phyloP scores from a whole-genome alignment of 371 early-diverging fungal genomes.

The Mortierella sp. region DNA sequence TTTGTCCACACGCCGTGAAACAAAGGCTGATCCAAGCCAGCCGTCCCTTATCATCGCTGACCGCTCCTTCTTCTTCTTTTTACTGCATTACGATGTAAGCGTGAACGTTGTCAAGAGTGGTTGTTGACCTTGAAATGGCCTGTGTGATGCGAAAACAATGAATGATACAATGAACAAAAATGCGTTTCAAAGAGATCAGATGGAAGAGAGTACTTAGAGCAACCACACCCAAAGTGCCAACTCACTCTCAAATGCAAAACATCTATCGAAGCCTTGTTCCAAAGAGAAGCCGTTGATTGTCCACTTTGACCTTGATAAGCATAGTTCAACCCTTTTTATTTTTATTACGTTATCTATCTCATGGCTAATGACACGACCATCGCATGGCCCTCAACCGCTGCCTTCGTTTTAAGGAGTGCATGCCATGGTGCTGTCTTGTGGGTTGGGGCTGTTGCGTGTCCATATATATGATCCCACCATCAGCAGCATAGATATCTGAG shows the following conservation, averaged over 20 bases:
- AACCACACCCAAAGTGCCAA: too few species aligned
- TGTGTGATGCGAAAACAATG: too few species aligned
- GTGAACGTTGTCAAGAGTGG: too few species aligned
- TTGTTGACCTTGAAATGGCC: too few species aligned
- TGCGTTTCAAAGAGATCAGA: too few species aligned
- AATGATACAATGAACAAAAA: too few species aligned
- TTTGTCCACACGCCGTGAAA: background rate
- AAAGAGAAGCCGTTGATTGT: background rate
- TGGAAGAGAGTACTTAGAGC: too few species aligned
- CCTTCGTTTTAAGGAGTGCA: background rate
- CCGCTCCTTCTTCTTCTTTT: too few species aligned
- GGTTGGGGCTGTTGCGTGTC: slow-evolving; percentile 42
- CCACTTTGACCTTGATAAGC: background rate
- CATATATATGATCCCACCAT: slow-evolving; percentile 69
- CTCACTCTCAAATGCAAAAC: too few species aligned
- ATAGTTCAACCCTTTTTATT: background rate
- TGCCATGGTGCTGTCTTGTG: background rate
- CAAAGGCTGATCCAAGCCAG: background rate
- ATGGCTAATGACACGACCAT: background rate
- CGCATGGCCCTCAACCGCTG: background rate
- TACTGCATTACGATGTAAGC: too few species aligned
- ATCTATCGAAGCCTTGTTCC: too few species aligned
- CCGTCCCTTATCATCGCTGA: too few species aligned
- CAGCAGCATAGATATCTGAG: slow-evolving; percentile 67
- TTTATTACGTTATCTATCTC: background rate